Evolutionary conservation across 257 asterid genomes (phyloP).

Genomic region (Coffea eugenioides): DNA sequence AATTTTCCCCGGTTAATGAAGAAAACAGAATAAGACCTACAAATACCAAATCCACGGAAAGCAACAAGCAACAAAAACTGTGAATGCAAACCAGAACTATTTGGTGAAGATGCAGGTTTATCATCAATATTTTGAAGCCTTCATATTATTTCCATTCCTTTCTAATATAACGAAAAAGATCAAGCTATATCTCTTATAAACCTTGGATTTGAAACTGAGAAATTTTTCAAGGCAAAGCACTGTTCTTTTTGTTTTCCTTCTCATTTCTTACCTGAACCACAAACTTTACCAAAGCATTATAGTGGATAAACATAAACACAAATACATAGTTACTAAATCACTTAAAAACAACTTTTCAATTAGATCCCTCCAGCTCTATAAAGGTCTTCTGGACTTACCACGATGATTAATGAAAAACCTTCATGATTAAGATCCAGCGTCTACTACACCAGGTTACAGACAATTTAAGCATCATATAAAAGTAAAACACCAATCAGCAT

Average conservation of each 20-base stretch:
- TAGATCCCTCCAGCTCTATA: neutral
- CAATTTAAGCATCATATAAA: neutral
- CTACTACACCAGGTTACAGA: neutral
- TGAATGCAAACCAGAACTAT: neutral
- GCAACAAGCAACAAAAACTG: neutral
- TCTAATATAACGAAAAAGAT: neutral
- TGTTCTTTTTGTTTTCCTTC: neutral
- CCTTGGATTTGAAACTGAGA: neutral
- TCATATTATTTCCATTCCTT: neutral
- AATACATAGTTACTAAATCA: neutral
- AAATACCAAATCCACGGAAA: neutral
- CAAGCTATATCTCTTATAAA: neutral
- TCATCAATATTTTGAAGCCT: neutral
- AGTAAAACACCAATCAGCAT: neutral
- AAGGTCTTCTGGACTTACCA: neutral
- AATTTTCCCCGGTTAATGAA: neutral
- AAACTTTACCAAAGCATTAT: neutral
- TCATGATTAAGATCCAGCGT: neutral
- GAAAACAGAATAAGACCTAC: neutral
- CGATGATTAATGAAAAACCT: neutral
- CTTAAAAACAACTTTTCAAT: neutral
- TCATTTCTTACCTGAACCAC: neutral
- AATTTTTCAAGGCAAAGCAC: neutral
- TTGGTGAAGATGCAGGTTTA: neutral
- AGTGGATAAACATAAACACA: neutral